These are phyloP conservation scores for Cladorrhinum sp. DNA, from an alignment of 2,329 filamentous ascomycete genomes.

Conservation along the genomic window DNA sequence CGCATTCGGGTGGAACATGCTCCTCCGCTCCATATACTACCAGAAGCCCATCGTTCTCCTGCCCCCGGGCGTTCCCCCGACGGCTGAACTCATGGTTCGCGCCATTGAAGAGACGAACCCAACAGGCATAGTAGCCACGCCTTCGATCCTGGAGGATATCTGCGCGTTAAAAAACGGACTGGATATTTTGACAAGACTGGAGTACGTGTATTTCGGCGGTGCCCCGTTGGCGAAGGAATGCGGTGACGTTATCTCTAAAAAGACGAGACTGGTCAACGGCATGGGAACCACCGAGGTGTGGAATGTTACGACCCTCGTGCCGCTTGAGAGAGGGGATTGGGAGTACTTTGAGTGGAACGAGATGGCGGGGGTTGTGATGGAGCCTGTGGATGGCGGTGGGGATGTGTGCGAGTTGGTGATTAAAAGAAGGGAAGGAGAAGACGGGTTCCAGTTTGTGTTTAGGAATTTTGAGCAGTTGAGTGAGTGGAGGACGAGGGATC, in stretches of 20 bases:
- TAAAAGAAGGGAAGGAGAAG: background rate
- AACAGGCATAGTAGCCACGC: conserved; percentile 1
- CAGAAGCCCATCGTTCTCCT: conserved; percentile 10
- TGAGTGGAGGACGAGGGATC: conserved; percentile 16
- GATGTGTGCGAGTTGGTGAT: conserved; percentile 15
- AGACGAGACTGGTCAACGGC: conserved; percentile 7
- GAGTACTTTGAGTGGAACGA: conserved; percentile 20
- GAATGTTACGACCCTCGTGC: background rate
- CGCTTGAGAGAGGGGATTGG: conserved; percentile 9
- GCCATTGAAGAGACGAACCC: conserved; percentile 7
- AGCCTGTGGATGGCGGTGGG: background rate
- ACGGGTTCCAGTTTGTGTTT: conserved; percentile 10
- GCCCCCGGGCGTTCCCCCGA: conserved; percentile 6
- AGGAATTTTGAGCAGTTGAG: conserved; percentile 9
- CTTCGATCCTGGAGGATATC: conserved; percentile 14
- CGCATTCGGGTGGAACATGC: conserved; percentile 9
- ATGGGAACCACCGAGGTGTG: conserved; percentile 17
- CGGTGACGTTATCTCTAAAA: conserved; percentile 7
- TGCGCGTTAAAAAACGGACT: conserved; percentile 1
- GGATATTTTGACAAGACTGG: background rate
- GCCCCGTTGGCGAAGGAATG: conserved; percentile 9
- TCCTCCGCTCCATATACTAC: conserved; percentile 14
- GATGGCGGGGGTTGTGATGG: conserved; percentile 10
- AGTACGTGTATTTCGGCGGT: conserved; percentile 12
- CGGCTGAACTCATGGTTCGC: conserved; percentile 8